Evolutionary conservation across 139 green algal species (phyloP).

Genomic region (Chlamydomonas schloesseri): DNA sequence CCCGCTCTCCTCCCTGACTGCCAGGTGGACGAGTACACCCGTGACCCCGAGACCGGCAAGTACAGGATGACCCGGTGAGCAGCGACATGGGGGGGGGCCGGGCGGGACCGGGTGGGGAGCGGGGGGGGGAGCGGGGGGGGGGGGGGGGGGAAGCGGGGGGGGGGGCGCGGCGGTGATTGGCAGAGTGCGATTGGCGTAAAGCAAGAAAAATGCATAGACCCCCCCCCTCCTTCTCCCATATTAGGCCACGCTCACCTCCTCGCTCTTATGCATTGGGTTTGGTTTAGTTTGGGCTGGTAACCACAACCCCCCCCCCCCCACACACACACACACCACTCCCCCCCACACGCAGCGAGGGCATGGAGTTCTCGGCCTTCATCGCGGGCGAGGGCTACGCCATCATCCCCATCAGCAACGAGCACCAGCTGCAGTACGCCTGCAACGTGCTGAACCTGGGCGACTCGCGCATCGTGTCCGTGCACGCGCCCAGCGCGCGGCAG

Average conservation of each 20-base stretch:
- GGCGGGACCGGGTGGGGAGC: neutral
- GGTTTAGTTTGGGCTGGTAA: too few relatives aligned
- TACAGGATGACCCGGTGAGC: constrained; percentile 60
- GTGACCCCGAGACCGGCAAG: constrained; percentile 57
- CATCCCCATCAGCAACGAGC: constrained; percentile 85
- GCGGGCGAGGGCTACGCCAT: constrained; percentile 88
- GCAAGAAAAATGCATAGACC: too few relatives aligned
- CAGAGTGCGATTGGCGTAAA: too few relatives aligned
- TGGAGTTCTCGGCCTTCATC: constrained; percentile 92
- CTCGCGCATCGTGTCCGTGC: constrained; percentile 86
- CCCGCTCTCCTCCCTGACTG: too few relatives aligned
- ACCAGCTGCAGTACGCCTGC: constrained; percentile 93
- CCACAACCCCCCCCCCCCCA: neutral
- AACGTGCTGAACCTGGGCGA: constrained; percentile 93
- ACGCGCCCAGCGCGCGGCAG: constrained; percentile 80
- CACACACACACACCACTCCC: too few relatives aligned
- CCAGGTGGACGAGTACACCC: constrained; percentile 73
- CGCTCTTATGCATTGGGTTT: too few relatives aligned
- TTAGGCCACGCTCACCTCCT: too few relatives aligned
- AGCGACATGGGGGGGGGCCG: neutral
- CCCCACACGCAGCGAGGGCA: constrained; percentile 54
- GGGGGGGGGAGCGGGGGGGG: neutral
- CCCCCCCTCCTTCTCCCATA: too few relatives aligned
- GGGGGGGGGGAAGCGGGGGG: too few relatives aligned
- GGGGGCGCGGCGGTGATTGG: too few relatives aligned